Conservation (phyloP, 164 flowering plant species). For the Vitis cinerea region DNA sequence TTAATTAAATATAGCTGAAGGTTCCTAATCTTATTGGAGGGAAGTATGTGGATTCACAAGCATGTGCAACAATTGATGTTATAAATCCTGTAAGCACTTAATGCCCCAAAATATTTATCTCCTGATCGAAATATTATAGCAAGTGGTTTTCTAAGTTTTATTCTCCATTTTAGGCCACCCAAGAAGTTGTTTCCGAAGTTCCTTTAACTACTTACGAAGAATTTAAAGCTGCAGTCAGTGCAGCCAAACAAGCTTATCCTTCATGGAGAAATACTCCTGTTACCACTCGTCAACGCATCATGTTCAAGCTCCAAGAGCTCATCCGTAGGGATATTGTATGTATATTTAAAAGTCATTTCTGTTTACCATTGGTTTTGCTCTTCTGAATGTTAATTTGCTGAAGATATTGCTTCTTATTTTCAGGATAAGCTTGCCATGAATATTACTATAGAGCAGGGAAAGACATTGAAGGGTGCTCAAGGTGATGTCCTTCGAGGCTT, state of each 20-base stretch:
- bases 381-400: constrained; percentile 1
- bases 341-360: background rate
- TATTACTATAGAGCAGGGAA: constrained; percentile 82
- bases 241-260: constrained; percentile 80
- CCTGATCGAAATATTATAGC: background rate
- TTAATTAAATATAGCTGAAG: constrained; percentile 27
- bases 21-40: constrained; percentile 75
- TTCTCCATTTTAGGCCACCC: constrained; percentile 62
- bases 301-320: constrained; percentile 86
- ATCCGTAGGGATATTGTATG: constrained; percentile 76
- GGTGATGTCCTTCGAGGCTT: constrained; percentile 82
- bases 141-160: background rate
- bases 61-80: constrained; percentile 48
- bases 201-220: constrained; percentile 79
- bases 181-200: constrained; percentile 75
- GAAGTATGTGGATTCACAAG: constrained; percentile 56
- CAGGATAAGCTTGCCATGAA: constrained; percentile 84
- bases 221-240: constrained; percentile 76
- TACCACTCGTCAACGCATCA: constrained; percentile 71
- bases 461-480: constrained; percentile 76
- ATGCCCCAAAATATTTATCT: background rate
- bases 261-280: constrained; percentile 76
- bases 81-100: constrained; percentile 66
- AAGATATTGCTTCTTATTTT: background rate
- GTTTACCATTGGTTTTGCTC: background rate